Percentiles rank a stretch among this genome's conserved stretches.
Conservation (phyloP, 495 filamentous ascomycete genomes). For the Mycothermus thermophilus region DNA sequence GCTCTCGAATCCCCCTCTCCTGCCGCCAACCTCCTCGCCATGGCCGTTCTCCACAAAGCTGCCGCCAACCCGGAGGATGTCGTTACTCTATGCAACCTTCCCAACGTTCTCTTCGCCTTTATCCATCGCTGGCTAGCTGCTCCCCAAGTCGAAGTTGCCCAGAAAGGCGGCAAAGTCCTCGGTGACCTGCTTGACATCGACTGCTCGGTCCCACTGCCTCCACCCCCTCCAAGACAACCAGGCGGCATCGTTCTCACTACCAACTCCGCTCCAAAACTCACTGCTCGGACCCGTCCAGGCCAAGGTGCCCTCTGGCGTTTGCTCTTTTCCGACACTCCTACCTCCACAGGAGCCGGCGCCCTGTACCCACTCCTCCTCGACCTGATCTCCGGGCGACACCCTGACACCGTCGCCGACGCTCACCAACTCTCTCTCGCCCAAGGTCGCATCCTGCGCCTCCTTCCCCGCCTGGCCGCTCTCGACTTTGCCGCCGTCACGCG, state of each 20-base stretch:
- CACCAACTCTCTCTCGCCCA: constrained; percentile 65
- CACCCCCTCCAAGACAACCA: constrained; percentile 19
- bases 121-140: constrained; percentile 61
- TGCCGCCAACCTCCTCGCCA: constrained; percentile 55
- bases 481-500: constrained; percentile 48
- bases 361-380: constrained; percentile 52
- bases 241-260: constrained; percentile 7
- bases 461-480: constrained; percentile 51
- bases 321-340: constrained; percentile 31
- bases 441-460: constrained; percentile 55
- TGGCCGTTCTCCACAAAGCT: constrained; percentile 62
- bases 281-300: too few species aligned
- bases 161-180: constrained; percentile 51
- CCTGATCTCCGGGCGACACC: constrained; percentile 38
- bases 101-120: constrained; percentile 45
- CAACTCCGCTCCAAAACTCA: constrained; percentile 23
- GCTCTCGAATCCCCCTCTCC: constrained; percentile 46
- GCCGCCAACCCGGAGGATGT: constrained; percentile 44
- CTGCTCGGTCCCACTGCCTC: constrained; percentile 37
- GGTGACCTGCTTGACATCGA: constrained; percentile 58
- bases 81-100: constrained; percentile 52
- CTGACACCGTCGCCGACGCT: constrained; percentile 27
- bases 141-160: constrained; percentile 56
- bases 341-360: constrained; percentile 25
- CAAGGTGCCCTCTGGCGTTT: constrained; percentile 61